Conservation (phyloP, 2,329 filamentous ascomycete genomes). For the Leptographium wingfieldii region DNA sequence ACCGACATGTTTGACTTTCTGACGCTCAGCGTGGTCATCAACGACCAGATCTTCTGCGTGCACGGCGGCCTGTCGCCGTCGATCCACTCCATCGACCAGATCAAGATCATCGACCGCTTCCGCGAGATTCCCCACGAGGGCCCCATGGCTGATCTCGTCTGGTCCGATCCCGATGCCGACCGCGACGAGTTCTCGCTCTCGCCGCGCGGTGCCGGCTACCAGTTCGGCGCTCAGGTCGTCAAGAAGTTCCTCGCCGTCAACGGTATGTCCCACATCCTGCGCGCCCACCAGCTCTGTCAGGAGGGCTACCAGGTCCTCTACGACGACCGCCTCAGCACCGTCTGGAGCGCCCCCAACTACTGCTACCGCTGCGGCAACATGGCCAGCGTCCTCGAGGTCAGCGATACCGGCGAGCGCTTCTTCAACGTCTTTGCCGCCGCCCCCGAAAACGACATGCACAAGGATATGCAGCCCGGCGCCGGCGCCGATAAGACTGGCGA, state of each 20-base stretch:
- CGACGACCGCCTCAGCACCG: conserved; percentile 85
- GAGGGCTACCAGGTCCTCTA: conserved; percentile 97
- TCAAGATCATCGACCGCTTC: conserved; percentile 98
- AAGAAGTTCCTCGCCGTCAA: conserved; percentile 98
- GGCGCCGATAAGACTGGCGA: conserved; percentile 60
- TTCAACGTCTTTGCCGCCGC: conserved; percentile 98
- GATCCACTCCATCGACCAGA: conserved; percentile 97
- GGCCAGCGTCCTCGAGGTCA: conserved; percentile 93
- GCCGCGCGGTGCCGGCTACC: conserved; percentile 89
- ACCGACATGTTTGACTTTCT: conserved; percentile 99
- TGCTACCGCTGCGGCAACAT: conserved; percentile 94
- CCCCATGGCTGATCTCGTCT: conserved; percentile 98
- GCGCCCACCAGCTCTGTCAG: conserved; percentile 96
- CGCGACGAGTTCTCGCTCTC: conserved; percentile 93
- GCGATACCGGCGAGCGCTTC: conserved; percentile 80
- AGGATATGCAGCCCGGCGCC: conserved; percentile 53
- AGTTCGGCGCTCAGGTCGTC: conserved; percentile 93
- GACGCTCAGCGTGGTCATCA: conserved; percentile 92
- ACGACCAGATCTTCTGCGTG: conserved; percentile 97
- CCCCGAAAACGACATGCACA: conserved; percentile 85
- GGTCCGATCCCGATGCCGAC: conserved; percentile 96
- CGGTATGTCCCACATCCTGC: conserved; percentile 91
- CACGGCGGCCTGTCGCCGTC: conserved; percentile 81
- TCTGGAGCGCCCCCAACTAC: conserved; percentile 96
- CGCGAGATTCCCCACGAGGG: conserved; percentile 97